phyloP scores from a whole-genome alignment of 352 stramenopile species.

The Pythium sp. region DNA sequence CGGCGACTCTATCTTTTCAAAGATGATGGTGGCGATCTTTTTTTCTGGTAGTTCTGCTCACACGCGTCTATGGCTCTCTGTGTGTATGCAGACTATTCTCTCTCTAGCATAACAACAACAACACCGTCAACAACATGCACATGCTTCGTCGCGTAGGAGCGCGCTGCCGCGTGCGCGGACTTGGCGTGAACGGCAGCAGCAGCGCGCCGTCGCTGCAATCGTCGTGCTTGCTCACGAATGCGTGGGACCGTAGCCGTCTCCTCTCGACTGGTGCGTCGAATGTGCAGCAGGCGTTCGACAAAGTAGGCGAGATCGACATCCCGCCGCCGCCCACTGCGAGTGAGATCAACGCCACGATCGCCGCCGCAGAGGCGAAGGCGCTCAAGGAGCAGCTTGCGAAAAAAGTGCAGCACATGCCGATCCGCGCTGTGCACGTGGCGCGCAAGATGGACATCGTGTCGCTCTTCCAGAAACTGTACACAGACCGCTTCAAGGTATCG shows the following conservation, averaged over 20 bases:
- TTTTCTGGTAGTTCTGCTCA: background rate
- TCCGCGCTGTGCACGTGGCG: constrained; percentile 77
- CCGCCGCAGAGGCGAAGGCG: constrained; percentile 50
- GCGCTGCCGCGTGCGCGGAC: constrained; percentile 18
- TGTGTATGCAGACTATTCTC: background rate
- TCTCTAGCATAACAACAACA: background rate
- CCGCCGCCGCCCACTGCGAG: constrained; percentile 49
- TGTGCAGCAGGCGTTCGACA: constrained; percentile 1
- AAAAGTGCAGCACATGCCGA: constrained; percentile 47
- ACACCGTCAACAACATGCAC: constrained; percentile 26
- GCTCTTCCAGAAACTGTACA: constrained; percentile 88
- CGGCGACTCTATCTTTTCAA: background rate
- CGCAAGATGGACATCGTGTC: constrained; percentile 85
- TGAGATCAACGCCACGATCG: constrained; percentile 71
- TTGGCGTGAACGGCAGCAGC: constrained; percentile 9
- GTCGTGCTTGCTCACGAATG: constrained; percentile 19
- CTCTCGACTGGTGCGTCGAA: constrained; percentile 9
- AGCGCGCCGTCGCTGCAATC: constrained; percentile 10
- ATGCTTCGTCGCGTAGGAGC: constrained; percentile 33
- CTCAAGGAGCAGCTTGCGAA: constrained; percentile 42
- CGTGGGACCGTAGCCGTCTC: constrained; percentile 12
- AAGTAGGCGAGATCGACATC: constrained; percentile 38
- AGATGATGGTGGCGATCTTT: constrained; percentile 4
- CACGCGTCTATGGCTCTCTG: constrained; percentile 17
- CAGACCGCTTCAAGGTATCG: constrained; percentile 76